Base-by-base conservation (phyloP, 306 rosid species). In the Canavalia gladiata region DNA sequence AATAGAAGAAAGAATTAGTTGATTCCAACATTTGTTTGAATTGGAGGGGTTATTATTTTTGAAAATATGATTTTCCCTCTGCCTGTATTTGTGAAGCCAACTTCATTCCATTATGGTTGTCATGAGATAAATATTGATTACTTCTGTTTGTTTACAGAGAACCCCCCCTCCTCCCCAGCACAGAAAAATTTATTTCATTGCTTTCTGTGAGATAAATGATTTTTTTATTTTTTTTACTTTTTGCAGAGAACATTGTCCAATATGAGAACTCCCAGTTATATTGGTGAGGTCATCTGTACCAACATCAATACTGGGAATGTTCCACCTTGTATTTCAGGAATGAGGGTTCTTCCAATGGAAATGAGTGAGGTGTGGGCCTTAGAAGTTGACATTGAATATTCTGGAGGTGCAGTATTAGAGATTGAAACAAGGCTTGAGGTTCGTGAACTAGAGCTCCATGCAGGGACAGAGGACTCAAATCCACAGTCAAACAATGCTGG, bases 371-470 rank as follows among this genome's bases (percentile, higher is more conserved):
- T 90, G 63, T 91, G 98, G 93, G 90, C 97, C 12, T 66, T 93
- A 56, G 99, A 95, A 82, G 84, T 91, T 68, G 99, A 95, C 86
- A 77, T 93, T 69, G 98, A 90, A 78, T 95, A 95, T 79, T 89
- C 90, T 72, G 99, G 99, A 76, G 96, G 97, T 63, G 88, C 87
- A 29, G 60, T 86, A 47, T 76, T 95, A 62, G 91, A 85, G 73
- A 82, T 95, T 75, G 98, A 89, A 85, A 95, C 98, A 58, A 91
- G 98, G 87, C 81, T 95, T 56, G 97, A 93, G 83, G 96, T 86
- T 72, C 76, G 88, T 69, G 98, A 93, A 83, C 81, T 89, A 72
- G 96, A 91, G 76, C 88, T 88, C 8, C 83, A 76, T 8, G 83
- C 79, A 72, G 88, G 76, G 72, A 73, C 74, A 11, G 88, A 62